phyloP scores from a whole-genome alignment of 768 basidiomycete genomes.

The Boletus pseudopeckii region DNA sequence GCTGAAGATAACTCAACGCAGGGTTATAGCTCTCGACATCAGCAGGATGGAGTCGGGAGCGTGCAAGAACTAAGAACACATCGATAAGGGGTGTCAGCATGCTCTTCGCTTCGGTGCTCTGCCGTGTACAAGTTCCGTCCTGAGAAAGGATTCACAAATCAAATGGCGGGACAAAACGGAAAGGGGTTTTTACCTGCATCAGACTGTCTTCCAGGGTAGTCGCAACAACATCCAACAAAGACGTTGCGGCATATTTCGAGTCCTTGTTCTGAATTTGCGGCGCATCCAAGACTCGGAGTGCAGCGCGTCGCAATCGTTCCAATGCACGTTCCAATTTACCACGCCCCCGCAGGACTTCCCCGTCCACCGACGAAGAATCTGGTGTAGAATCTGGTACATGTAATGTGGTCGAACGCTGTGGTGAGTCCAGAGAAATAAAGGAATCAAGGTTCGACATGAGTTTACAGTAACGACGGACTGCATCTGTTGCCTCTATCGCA shows the following conservation, averaged over 20 bases:
- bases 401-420: neutral
- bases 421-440: neutral
- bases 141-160: neutral
- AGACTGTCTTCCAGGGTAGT: conserved; percentile 31
- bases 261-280: conserved; percentile 8
- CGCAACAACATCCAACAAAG: conserved; percentile 38
- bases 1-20: conserved; percentile 46
- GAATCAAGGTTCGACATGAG: conserved; percentile 12
- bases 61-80: conserved; percentile 52
- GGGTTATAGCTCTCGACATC: conserved; percentile 46
- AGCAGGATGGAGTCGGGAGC: conserved; percentile 36
- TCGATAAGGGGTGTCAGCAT: conserved; percentile 48
- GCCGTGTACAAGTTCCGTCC: neutral
- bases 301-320: conserved; percentile 54
- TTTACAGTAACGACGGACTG: conserved; percentile 19
- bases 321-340: conserved; percentile 59
- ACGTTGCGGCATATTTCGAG: conserved; percentile 10
- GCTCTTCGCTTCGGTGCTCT: conserved; percentile 29
- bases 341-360: conserved; percentile 32
- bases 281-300: conserved; percentile 45
- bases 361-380: neutral
- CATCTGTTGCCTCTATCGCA: conserved; percentile 14
- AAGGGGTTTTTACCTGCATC: conserved; percentile 27
- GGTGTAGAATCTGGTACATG: neutral
- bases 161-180: neutral